Percentiles rank a stretch among this genome's conserved stretches.
These are phyloP conservation scores for Aspergillus sp. DNA, from an alignment of 2,329 filamentous ascomycete species.

Conservation along the genomic window DNA sequence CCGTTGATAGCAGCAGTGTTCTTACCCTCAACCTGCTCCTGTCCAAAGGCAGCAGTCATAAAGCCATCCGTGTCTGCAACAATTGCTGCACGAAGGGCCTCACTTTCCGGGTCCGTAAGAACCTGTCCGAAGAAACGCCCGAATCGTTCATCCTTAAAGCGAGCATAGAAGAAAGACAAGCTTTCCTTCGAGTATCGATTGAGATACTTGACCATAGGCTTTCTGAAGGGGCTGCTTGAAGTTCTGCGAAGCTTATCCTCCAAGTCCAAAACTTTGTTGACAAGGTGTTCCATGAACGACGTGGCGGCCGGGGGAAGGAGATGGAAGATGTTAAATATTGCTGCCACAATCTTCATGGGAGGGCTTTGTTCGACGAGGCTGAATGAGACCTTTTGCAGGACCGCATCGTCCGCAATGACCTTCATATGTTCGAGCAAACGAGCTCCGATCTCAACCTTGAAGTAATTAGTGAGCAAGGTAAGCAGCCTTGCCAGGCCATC, in stretches of 20 bases:
- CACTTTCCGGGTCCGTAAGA: slow-evolving; percentile 72
- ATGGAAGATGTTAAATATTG: slow-evolving; percentile 96
- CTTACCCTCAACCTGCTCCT: slow-evolving; percentile 64
- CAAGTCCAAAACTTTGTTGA: slow-evolving; percentile 85
- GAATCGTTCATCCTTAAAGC: slow-evolving; percentile 80
- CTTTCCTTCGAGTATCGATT: slow-evolving; percentile 90
- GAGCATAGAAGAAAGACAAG: slow-evolving; percentile 75
- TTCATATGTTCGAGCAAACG: slow-evolving; percentile 93
- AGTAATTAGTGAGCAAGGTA: slow-evolving; percentile 93
- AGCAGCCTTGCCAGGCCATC: slow-evolving; percentile 88
- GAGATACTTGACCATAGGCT: slow-evolving; percentile 87
- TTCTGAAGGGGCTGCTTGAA: slow-evolving; percentile 85
- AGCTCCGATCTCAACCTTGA: slow-evolving; percentile 96
- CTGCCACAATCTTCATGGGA: slow-evolving; percentile 91
- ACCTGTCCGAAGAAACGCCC: slow-evolving; percentile 90
- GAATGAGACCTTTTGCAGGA: slow-evolving; percentile 88
- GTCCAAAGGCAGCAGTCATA: slow-evolving; percentile 63
- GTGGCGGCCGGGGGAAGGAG: slow-evolving; percentile 88
- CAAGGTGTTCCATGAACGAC: slow-evolving; percentile 84
- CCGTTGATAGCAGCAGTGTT: slow-evolving; percentile 83
- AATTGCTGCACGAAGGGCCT: slow-evolving; percentile 71
- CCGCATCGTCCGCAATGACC: slow-evolving; percentile 75
- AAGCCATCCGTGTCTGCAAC: slow-evolving; percentile 72
- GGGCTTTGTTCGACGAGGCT: slow-evolving; percentile 89
- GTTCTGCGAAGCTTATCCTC: slow-evolving; percentile 84